Percentiles rank a stretch among this genome's conserved stretches.
Evolutionary conservation across 2,329 filamentous ascomycete species (phyloP).

Genomic region (Davidsoniella virescens): DNA sequence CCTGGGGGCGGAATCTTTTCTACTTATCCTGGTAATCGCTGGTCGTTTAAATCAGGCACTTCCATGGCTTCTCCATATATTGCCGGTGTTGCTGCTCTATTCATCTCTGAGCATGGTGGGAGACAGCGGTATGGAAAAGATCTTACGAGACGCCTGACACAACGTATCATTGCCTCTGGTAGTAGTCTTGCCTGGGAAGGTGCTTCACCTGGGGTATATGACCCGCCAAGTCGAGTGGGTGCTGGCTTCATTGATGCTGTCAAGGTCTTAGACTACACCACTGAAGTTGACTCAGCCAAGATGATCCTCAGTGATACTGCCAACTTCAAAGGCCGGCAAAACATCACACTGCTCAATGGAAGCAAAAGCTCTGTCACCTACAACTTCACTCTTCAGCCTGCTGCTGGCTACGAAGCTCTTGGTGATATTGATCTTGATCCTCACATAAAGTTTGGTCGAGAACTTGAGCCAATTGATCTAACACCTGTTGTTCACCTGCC

Average conservation of each 20-base stretch:
- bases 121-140: slow-evolving; percentile 22
- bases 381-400: slow-evolving; percentile 24
- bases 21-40: slow-evolving; percentile 28
- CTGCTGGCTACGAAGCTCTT: slow-evolving; percentile 25
- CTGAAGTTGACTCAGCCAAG: slow-evolving; percentile 24
- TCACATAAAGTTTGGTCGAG: slow-evolving; percentile 3
- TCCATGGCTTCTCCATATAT: slow-evolving; percentile 40
- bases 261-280: slow-evolving; percentile 27
- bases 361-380: slow-evolving; percentile 26
- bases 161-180: slow-evolving; percentile 8
- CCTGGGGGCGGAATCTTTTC: slow-evolving; percentile 34
- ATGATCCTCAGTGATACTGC: slow-evolving; percentile 34
- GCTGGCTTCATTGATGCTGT: slow-evolving; percentile 31
- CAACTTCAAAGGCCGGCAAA: slow-evolving; percentile 23
- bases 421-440: slow-evolving; percentile 6
- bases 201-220: slow-evolving; percentile 17
- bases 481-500: slow-evolving; percentile 8
- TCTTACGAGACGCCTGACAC: not conserved
- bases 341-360: slow-evolving; percentile 27
- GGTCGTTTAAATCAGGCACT: slow-evolving; percentile 33
- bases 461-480: slow-evolving; percentile 3
- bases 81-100: slow-evolving; percentile 32
- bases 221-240: slow-evolving; percentile 23
- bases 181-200: slow-evolving; percentile 7
- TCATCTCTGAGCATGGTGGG: slow-evolving; percentile 27